Conservation (phyloP, 192 early-diverging fungal genomes). For the Entomortierella chlamydospora region DNA sequence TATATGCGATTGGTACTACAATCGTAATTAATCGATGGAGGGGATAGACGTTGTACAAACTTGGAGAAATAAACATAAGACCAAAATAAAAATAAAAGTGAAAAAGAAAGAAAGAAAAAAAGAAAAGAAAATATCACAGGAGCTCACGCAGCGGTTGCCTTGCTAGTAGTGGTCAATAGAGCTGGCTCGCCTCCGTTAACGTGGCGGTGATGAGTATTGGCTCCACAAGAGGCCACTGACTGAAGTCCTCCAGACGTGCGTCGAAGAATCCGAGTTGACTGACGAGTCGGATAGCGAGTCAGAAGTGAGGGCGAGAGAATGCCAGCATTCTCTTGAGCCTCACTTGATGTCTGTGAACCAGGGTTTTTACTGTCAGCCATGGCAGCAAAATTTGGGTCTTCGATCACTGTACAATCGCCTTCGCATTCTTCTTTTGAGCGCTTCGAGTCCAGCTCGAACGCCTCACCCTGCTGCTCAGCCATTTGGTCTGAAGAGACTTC, state of each 20-base stretch:
- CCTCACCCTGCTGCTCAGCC: neutral
- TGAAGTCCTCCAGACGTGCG: neutral
- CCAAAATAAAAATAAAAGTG: too few species aligned
- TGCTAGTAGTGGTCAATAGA: neutral
- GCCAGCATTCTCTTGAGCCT: constrained; percentile 31
- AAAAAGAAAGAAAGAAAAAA: constrained; percentile 6
- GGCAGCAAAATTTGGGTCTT: neutral
- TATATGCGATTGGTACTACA: too few species aligned
- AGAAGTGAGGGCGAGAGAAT: constrained; percentile 23
- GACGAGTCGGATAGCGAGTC: constrained; percentile 24
- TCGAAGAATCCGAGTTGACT: constrained; percentile 23
- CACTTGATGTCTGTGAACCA: neutral
- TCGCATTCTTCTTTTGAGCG: neutral
- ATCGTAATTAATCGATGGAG: too few species aligned
- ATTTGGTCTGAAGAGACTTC: neutral
- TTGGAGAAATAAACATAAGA: too few species aligned
- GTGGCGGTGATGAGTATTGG: neutral
- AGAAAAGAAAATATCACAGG: neutral
- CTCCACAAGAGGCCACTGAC: constrained; percentile 1
- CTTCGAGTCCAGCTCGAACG: neutral
- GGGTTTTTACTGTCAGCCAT: neutral
- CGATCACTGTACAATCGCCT: neutral
- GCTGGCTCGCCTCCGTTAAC: neutral
- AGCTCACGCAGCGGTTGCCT: constrained; percentile 25
- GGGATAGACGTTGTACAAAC: too few species aligned